These are phyloP conservation scores for Fagopyrum esculentum DNA, from an alignment of 148 eudicot species.

Conservation along the genomic window DNA sequence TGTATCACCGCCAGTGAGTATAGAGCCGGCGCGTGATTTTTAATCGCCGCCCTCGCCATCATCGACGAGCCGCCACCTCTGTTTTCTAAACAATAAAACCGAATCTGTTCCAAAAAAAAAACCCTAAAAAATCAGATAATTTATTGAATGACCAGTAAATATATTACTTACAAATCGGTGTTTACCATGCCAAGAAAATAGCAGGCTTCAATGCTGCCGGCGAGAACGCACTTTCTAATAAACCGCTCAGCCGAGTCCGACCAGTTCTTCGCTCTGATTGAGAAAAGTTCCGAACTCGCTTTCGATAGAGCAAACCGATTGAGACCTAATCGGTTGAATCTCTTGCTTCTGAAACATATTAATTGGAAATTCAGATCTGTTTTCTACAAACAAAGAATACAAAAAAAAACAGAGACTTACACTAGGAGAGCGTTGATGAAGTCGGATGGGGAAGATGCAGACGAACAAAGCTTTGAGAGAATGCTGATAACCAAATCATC, in stretches of 20 bases:
- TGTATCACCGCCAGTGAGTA: conserved; percentile 42
- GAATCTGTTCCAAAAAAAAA: conserved; percentile 25
- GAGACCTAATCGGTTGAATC: conserved; percentile 31
- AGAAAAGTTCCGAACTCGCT: conserved; percentile 24
- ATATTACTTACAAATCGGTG: neutral
- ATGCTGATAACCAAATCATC: conserved; percentile 18
- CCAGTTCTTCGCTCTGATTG: conserved; percentile 35
- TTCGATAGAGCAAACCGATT: conserved; percentile 25
- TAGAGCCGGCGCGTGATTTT: conserved; percentile 29
- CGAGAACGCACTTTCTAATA: conserved; percentile 22
- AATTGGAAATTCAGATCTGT: neutral
- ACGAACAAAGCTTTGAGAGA: conserved; percentile 17
- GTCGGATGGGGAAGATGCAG: conserved; percentile 16
- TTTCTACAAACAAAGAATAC: neutral
- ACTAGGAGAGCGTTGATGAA: conserved; percentile 14
- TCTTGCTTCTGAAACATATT: conserved; percentile 32
- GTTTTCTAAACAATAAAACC: conserved; percentile 35
- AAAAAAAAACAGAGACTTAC: conserved; percentile 3
- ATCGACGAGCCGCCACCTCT: conserved; percentile 27
- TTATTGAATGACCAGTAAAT: neutral
- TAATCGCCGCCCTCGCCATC: conserved; percentile 37
- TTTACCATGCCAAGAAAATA: conserved; percentile 45
- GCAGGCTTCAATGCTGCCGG: conserved; percentile 40
- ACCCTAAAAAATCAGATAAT: neutral
- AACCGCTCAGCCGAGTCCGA: conserved; percentile 36